Base-by-base conservation (phyloP, 2,329 filamentous ascomycete genomes). In the Fusarium anthophilum region DNA sequence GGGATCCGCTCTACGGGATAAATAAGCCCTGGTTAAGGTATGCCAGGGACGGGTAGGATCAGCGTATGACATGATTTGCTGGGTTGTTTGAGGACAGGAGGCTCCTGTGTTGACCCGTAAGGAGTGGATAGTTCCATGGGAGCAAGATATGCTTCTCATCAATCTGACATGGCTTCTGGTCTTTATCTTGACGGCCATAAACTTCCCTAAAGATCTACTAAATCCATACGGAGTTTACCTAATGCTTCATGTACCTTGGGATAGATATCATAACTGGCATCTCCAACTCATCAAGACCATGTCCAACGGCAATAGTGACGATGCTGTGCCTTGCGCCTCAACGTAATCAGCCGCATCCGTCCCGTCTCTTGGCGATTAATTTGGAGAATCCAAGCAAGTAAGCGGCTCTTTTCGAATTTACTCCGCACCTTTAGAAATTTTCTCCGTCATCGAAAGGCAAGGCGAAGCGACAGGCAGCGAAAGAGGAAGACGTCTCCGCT, bases 311-410 rank as follows among this genome's bases (percentile, higher is more conserved):
- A n/a, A 39, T 28, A 69, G 18, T 13, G 17, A 8, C 11, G 41
- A 41, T 15, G 28, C 12, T 41, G 11, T 30, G 59, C 51, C 51
- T 54, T 54, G n/a, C 51, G 35, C 26, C 47, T 44, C 30, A 57
- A 14, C 30, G 20, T 9, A 32, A 47, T 35, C n/a, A 63, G 22
- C 47, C 35, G 51, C 60, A 39, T 47, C 28, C 35, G 47, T 65
- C 30, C 63, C 35, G 62, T 68, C 43, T 64, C 65, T 63, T 69
- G 66, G 50, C 64, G 28, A 68, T 41, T 24, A n/a, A 26, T 28
- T 53, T 63, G 56, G 63, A 63, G 64, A 69, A 63, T 22, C n/a
- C 57, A 69, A 32, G 56, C 24, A 63, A 53, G 56, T n/a, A 35
- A 57, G 14, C 35, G 35, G 45, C 15, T 59, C 43, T 48, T 48